Percentiles rank a stretch among this genome's conserved stretches.
These are phyloP conservation scores for Coemansia furcata DNA, from an alignment of 192 early-diverging fungal species.

Conservation along the genomic window DNA sequence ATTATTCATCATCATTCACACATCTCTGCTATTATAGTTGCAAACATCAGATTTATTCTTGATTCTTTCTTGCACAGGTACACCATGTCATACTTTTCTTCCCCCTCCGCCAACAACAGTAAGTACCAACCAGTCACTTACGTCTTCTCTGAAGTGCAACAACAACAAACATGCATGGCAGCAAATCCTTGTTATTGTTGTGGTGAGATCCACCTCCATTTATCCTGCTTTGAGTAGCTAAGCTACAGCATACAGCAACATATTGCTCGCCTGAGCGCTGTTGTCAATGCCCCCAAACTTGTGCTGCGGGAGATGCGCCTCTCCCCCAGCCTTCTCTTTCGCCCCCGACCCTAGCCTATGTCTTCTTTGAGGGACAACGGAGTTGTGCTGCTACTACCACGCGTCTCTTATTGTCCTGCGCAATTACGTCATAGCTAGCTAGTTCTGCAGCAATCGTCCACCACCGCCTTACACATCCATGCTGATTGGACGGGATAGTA, in stretches of 20 bases:
- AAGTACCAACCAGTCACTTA: background rate
- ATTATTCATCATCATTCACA: background rate
- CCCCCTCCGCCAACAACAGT: background rate
- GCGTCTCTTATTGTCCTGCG: background rate
- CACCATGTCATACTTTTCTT: background rate
- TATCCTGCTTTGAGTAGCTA: background rate
- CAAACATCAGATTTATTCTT: background rate
- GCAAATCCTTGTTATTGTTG: background rate
- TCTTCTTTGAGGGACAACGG: background rate
- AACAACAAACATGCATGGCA: background rate
- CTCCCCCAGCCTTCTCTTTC: background rate
- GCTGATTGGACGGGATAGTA: background rate
- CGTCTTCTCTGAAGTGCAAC: background rate
- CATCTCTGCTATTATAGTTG: background rate
- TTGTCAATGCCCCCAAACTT: background rate
- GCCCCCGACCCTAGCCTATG: background rate
- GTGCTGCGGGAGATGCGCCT: background rate
- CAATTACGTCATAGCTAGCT: conserved; percentile 3
- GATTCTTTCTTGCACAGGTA: background rate
- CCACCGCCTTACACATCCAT: background rate
- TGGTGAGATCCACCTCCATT: background rate
- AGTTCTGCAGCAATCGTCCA: conserved; percentile 2
- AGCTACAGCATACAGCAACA: too few relatives aligned
- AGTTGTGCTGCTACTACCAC: conserved; percentile 1
- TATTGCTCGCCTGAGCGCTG: background rate